Evolutionary conservation across 2,329 filamentous ascomycete species (phyloP).

Genomic region (Botryotinia globosa): DNA sequence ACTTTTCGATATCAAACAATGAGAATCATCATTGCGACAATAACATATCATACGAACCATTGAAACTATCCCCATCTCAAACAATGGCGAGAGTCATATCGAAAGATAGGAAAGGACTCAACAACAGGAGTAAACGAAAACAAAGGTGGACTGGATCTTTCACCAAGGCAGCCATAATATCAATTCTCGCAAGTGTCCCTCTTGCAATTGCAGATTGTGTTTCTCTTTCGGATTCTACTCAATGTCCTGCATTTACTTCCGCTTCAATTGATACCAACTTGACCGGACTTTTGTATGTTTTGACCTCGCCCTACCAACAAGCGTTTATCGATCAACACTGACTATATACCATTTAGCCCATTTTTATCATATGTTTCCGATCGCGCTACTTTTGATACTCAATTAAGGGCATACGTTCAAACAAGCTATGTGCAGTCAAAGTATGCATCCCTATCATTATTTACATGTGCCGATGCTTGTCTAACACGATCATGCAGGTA

Average conservation of each 20-base stretch:
- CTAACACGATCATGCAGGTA: constrained; percentile 59
- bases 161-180: constrained; percentile 32
- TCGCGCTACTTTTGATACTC: constrained; percentile 70
- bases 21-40: constrained; percentile 21
- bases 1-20: constrained; percentile 12
- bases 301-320: constrained; percentile 23
- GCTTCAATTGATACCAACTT: constrained; percentile 62
- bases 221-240: constrained; percentile 65
- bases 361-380: constrained; percentile 83
- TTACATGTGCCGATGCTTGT: constrained; percentile 19
- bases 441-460: constrained; percentile 49
- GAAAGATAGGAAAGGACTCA: constrained; percentile 15
- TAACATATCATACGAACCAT: constrained; percentile 13
- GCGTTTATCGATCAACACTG: constrained; percentile 19
- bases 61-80: constrained; percentile 12
- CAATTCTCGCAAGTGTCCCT: constrained; percentile 35
- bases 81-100: constrained; percentile 22
- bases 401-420: constrained; percentile 69
- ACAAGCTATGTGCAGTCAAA: constrained; percentile 73
- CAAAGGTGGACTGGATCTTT: constrained; percentile 28
- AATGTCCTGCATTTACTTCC: constrained; percentile 69
- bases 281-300: constrained; percentile 62
- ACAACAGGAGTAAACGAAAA: constrained; percentile 25
- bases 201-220: constrained; percentile 49
- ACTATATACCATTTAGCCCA: constrained; percentile 53